A percentile compares a stretch with the other conserved stretches of the same genome.
Evolutionary conservation across 2,329 filamentous ascomycete species (phyloP).

Genomic region (Simplicillium sp.): DNA sequence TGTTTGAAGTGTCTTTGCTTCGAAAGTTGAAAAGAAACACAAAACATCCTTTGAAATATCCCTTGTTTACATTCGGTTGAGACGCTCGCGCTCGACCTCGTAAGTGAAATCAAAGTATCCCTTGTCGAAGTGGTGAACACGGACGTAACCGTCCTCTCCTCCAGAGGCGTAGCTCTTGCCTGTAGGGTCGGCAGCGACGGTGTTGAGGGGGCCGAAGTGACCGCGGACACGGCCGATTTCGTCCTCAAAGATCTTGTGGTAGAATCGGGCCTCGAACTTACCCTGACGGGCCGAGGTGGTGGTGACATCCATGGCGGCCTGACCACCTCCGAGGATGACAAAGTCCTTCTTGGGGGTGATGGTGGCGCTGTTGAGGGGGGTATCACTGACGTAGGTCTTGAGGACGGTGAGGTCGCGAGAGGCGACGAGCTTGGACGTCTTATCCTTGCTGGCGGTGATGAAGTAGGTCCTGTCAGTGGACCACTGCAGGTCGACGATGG

Average conservation of each 20-base stretch:
- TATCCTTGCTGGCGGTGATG: constrained; percentile 97
- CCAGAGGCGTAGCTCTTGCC: constrained; percentile 91
- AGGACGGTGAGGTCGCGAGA: constrained; percentile 80
- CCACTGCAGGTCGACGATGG: constrained; percentile 93
- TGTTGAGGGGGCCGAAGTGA: constrained; percentile 96
- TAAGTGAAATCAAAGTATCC: constrained; percentile 98
- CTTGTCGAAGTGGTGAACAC: constrained; percentile 98
- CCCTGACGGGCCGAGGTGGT: constrained; percentile 89
- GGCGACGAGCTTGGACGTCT: constrained; percentile 87
- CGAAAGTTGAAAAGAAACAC: background rate
- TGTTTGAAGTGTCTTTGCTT: background rate
- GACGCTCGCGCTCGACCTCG: constrained; percentile 85
- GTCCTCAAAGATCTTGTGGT: constrained; percentile 99
- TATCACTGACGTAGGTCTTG: constrained; percentile 88
- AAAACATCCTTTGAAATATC: constrained; percentile 1
- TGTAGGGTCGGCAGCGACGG: constrained; percentile 84
- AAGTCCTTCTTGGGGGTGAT: constrained; percentile 96
- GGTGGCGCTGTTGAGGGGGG: constrained; percentile 88
- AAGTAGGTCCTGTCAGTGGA: constrained; percentile 91
- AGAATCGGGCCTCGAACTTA: constrained; percentile 99
- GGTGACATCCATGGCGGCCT: constrained; percentile 98
- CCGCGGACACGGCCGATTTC: constrained; percentile 95
- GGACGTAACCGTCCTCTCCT: constrained; percentile 96
- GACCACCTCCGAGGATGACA: constrained; percentile 94
- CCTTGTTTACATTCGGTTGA: constrained; percentile 33